phyloP scores from a whole-genome alignment of 78 protist species.

The Tieghemostelium lacteum region DNA sequence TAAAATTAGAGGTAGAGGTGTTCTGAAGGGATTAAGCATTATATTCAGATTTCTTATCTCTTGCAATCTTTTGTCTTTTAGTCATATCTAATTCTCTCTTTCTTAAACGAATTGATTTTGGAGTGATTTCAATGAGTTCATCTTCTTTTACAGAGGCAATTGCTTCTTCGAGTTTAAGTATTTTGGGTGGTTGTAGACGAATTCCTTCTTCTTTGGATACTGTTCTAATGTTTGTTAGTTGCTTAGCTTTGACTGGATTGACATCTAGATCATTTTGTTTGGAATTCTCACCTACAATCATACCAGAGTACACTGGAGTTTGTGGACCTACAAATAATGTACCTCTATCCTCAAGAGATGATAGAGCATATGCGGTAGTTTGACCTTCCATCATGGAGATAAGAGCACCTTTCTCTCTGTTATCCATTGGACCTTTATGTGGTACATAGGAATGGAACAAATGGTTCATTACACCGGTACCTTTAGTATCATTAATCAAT shows the following conservation, averaged over 20 bases:
- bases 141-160: conserved; percentile 81
- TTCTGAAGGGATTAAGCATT: no score
- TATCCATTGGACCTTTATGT: conserved; percentile 67
- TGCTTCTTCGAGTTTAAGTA: conserved; percentile 86
- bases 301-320: conserved; percentile 87
- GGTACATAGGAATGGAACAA: conserved; percentile 82
- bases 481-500: conserved; percentile 85
- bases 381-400: conserved; percentile 84
- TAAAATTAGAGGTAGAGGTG: no score
- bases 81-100: conserved; percentile 59
- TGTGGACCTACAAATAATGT: conserved; percentile 84
- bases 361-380: conserved; percentile 82
- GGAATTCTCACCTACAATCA: conserved; percentile 91
- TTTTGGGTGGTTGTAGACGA: conserved; percentile 76
- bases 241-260: conserved; percentile 88
- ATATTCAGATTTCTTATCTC: conserved; percentile 73
- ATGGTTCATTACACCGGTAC: conserved; percentile 86
- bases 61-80: conserved; percentile 33
- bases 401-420: conserved; percentile 84
- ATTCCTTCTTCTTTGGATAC: conserved; percentile 78
- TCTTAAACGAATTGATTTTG: conserved; percentile 82
- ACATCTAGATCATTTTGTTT: conserved; percentile 82
- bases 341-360: conserved; percentile 86
- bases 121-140: conserved; percentile 91
- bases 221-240: conserved; percentile 88